Base-by-base conservation (phyloP, 352 stramenopile species). In the Vaucheria bursata region DNA sequence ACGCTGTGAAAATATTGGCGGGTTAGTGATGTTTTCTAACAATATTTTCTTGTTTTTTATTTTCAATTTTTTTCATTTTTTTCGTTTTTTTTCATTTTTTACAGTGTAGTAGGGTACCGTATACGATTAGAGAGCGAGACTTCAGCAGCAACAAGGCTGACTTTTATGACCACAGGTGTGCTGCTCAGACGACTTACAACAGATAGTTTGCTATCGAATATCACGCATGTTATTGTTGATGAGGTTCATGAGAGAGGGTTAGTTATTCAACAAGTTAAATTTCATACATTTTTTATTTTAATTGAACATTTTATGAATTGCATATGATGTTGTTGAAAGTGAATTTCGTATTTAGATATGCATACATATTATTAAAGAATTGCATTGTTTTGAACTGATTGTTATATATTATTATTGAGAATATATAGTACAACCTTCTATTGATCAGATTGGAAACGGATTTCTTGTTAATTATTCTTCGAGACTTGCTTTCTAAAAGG, bases 141-240 rank as follows among this genome's bases (percentile, higher is more conserved):
- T 82, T 93, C 86, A 2, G 79, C 74, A 35, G 74, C 91, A 69
- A 98, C 92, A 4, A 86, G 91, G 2, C 84, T 98, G 25, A 82
- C 96, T 6, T 97, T 98, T 75, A 97, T 93, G 79, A 98, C 95
- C 32, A 97, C 93, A 29, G 95, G 93, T 37, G 92, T 98, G 29
- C 80, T 98, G 37, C 84, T 98, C 4, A 91, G 93, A 7, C 90
- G 90, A 70, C 85, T 98, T 1, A 93, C 97, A 66, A 86, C 90
- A 0, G 88, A 92, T 7, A 85, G 79, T 1, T 90, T 88, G 1
- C 84, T 97, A 4, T 77, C 88, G 18, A 87, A 91, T 67, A 85
- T 97, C 66, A 96, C 90, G 33, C 92, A 97, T 83, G 88, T 98
- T 39, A 94, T 98, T 75, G 89, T 98, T 0, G 95, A 98, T 83